Percentiles rank a stretch among this genome's conserved stretches.
phyloP scores from a whole-genome alignment of 2,329 filamentous ascomycete species.

The Pseudogymnoascus sp. region DNA sequence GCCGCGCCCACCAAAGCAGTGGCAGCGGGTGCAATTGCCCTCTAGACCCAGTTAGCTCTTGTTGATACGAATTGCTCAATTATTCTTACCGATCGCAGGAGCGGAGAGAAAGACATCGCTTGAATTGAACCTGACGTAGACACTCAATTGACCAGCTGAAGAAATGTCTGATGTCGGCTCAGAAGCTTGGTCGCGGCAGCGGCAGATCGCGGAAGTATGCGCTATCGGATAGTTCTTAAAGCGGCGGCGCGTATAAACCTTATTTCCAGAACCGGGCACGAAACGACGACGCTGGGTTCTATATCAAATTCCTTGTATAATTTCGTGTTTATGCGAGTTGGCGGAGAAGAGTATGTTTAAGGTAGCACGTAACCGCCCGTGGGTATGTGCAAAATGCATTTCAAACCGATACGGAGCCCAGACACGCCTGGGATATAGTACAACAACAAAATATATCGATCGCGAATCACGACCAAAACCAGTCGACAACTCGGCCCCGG shows the following conservation, averaged over 20 bases:
- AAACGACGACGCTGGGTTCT: neutral
- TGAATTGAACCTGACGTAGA: slow-evolving; percentile 19
- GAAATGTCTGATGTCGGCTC: slow-evolving; percentile 9
- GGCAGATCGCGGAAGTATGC: slow-evolving; percentile 9
- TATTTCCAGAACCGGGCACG: neutral
- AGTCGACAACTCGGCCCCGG: slow-evolving; percentile 17
- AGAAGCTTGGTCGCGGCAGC: slow-evolving; percentile 9
- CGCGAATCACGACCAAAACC: slow-evolving; percentile 16
- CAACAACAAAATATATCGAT: slow-evolving; percentile 10
- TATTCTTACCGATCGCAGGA: slow-evolving; percentile 41
- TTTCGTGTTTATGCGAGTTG: neutral
- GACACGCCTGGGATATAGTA: slow-evolving; percentile 7
- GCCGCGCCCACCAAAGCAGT: slow-evolving; percentile 34
- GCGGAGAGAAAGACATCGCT: slow-evolving; percentile 44
- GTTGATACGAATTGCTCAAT: slow-evolving; percentile 11
- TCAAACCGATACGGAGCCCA: slow-evolving; percentile 24
- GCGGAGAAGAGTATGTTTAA: slow-evolving; percentile 23
- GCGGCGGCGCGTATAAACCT: slow-evolving; percentile 8
- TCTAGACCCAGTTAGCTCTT: slow-evolving; percentile 29
- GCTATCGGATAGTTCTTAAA: slow-evolving; percentile 7
- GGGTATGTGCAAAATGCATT: slow-evolving; percentile 43
- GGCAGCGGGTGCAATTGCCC: slow-evolving; percentile 39
- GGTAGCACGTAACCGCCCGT: slow-evolving; percentile 27
- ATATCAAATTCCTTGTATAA: neutral
- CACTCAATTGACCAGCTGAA: slow-evolving; percentile 17